phyloP scores from a whole-genome alignment of 495 filamentous ascomycete species.

The Copromyces sp. region DNA sequence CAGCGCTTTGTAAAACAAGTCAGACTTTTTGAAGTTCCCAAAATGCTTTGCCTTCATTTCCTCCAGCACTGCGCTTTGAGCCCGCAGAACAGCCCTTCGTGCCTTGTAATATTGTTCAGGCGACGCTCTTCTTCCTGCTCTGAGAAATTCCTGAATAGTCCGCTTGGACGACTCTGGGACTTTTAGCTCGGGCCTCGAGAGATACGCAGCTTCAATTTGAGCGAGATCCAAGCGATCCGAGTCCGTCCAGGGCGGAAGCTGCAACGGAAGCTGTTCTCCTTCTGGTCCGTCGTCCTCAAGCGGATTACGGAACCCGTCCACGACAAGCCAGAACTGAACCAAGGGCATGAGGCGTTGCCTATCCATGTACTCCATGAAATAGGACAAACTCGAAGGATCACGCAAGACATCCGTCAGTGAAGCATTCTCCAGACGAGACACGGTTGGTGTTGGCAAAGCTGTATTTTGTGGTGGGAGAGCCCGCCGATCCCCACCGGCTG shows the following conservation, averaged over 20 bases:
- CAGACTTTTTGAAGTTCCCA: slow-evolving; percentile 78
- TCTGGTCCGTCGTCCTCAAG: slow-evolving; percentile 76
- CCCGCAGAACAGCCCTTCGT: slow-evolving; percentile 66
- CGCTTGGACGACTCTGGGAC: slow-evolving; percentile 57
- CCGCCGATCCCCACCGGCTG: slow-evolving; percentile 50
- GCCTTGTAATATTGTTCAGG: slow-evolving; percentile 76
- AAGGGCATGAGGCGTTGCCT: slow-evolving; percentile 73
- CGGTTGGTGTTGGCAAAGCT: slow-evolving; percentile 25
- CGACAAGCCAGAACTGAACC: slow-evolving; percentile 98
- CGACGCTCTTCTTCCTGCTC: slow-evolving; percentile 62
- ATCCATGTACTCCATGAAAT: slow-evolving; percentile 99
- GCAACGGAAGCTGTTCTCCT: slow-evolving; percentile 51
- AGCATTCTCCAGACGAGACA: slow-evolving; percentile 55
- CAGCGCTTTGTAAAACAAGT: slow-evolving; percentile 90
- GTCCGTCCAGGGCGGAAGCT: slow-evolving; percentile 63
- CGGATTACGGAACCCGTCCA: slow-evolving; percentile 93
- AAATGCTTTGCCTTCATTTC: slow-evolving; percentile 72
- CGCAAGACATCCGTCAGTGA: slow-evolving; percentile 75
- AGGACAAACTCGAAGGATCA: slow-evolving; percentile 81
- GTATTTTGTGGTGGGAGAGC: slow-evolving; percentile 20
- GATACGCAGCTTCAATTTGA: slow-evolving; percentile 82
- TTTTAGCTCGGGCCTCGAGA: slow-evolving; percentile 71
- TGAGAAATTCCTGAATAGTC: slow-evolving; percentile 66
- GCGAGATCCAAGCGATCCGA: slow-evolving; percentile 79
- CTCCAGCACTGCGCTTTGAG: slow-evolving; percentile 74